Percentiles rank a stretch among this genome's conserved stretches.
Conservation (phyloP, 768 basidiomycete species). For the Astraeus odoratus region DNA sequence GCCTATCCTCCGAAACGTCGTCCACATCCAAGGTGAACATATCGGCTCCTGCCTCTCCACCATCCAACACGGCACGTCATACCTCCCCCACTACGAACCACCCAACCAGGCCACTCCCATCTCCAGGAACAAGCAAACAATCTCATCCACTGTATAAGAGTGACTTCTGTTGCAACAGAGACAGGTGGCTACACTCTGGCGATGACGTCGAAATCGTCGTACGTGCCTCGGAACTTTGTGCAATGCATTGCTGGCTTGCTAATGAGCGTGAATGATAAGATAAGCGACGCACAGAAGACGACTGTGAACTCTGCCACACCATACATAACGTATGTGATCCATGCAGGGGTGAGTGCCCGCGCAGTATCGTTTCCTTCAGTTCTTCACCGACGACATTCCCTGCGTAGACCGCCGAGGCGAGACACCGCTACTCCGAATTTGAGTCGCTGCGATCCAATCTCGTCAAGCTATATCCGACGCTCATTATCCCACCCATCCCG, state of each 20-base stretch:
- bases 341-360: constrained; percentile 59
- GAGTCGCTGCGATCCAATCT: constrained; percentile 84
- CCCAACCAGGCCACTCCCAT: constrained; percentile 40
- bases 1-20: constrained; percentile 30
- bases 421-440: constrained; percentile 95
- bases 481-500: constrained; percentile 96
- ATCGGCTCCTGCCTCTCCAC: constrained; percentile 53
- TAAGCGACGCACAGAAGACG: constrained; percentile 94
- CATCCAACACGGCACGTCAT: constrained; percentile 34
- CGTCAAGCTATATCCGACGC: constrained; percentile 84
- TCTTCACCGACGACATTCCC: constrained; percentile 8
- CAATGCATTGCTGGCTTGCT: constrained; percentile 2
- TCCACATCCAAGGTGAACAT: constrained; percentile 31
- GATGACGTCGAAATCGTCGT: constrained; percentile 80
- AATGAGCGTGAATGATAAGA: constrained; percentile 42
- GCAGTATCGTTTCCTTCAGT: constrained; percentile 2
- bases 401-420: constrained; percentile 67
- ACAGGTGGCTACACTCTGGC: constrained; percentile 72
- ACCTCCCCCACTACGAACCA: constrained; percentile 42
- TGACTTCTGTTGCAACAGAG: constrained; percentile 73
- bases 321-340: constrained; percentile 93
- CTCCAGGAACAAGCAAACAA: constrained; percentile 49
- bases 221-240: constrained; percentile 19
- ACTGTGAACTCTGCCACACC: constrained; percentile 78
- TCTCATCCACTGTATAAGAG: constrained; percentile 53